Conservation (phyloP, 768 basidiomycete genomes). For the Crepidotus variabilis region DNA sequence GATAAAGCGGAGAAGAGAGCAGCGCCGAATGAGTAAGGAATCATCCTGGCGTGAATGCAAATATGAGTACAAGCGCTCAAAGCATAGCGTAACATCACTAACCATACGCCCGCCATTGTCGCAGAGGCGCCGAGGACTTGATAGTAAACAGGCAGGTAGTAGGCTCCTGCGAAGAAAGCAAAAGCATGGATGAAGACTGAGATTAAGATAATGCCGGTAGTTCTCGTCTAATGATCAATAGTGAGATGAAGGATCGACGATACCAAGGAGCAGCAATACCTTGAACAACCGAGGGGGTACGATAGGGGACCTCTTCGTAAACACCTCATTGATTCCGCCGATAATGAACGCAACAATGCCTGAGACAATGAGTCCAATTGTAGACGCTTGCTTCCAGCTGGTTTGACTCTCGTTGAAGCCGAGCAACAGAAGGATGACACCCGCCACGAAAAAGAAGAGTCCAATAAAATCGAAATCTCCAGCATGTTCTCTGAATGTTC, state of each 20-base stretch:
- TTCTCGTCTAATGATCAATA: constrained; percentile 45
- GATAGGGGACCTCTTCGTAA: constrained; percentile 62
- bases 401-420: constrained; percentile 69
- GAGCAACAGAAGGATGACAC: constrained; percentile 60
- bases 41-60: constrained; percentile 45
- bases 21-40: constrained; percentile 65
- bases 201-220: constrained; percentile 56
- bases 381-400: constrained; percentile 41
- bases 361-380: constrained; percentile 56
- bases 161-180: constrained; percentile 57
- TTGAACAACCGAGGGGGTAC: constrained; percentile 61
- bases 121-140: constrained; percentile 74
- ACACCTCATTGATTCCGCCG: constrained; percentile 52
- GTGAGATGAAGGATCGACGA: not conserved
- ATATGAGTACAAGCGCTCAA: not conserved
- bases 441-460: constrained; percentile 54
- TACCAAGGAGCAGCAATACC: not conserved
- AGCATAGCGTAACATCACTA: constrained; percentile 12
- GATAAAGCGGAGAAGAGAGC: constrained; percentile 50
- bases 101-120: constrained; percentile 63
- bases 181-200: constrained; percentile 57
- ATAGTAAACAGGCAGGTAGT: constrained; percentile 71
- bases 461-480: constrained; percentile 69
- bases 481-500: constrained; percentile 50
- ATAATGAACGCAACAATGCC: constrained; percentile 49